Evolutionary conservation across 495 filamentous ascomycete species (phyloP), one percentile per base, ranked within the genome.

Genomic region (Sphaerosporella brunnea): DNA sequence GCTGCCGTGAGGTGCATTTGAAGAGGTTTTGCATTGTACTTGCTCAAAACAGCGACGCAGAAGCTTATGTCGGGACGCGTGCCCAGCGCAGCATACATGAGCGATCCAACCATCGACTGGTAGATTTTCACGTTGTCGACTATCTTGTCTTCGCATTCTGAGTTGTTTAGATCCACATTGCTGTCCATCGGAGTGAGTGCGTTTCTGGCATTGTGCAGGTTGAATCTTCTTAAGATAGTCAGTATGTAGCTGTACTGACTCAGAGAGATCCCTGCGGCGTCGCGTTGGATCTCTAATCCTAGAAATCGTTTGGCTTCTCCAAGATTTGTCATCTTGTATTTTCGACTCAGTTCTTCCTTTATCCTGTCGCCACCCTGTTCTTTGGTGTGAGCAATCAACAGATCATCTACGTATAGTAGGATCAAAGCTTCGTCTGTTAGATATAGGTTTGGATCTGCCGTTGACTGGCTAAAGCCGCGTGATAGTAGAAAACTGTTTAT

Each of bases 281-380:
- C 5, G 23, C 23, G 8, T 8, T 7, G 18, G 16, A 53, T 50
- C 25, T 45, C 20, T 1, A 49, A 10, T 2, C 47, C 47, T 8
- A 53, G 40, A 19, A 53, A 53, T 39, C 18, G 30, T 4, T 32
- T 21, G 23, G 24, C 25, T 10, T 26, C 16, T 16, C 47, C 51
- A 26, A 53, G 45, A 21, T 53, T 46, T 4, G 25, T 53, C 35
- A 50, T 50, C 23, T 50, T 23, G 32, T 42, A 53, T 15, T 34
- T 24, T 3, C 28, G 26, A 15, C 10, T 16, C n/a, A 53, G 24
- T n/a, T 9, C 9, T 13, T 24, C 11, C 18, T 45, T 53, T 8
- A 50, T 20, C 7, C n/a, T 9, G 3, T 48, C 2, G 9, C 23
- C 28, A n/a, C 4, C 10, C 3, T 39, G 15, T n/a, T 1, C 2